Conservation (phyloP, 2,329 filamentous ascomycete genomes). For the Phaeomoniella chlamydospora region DNA sequence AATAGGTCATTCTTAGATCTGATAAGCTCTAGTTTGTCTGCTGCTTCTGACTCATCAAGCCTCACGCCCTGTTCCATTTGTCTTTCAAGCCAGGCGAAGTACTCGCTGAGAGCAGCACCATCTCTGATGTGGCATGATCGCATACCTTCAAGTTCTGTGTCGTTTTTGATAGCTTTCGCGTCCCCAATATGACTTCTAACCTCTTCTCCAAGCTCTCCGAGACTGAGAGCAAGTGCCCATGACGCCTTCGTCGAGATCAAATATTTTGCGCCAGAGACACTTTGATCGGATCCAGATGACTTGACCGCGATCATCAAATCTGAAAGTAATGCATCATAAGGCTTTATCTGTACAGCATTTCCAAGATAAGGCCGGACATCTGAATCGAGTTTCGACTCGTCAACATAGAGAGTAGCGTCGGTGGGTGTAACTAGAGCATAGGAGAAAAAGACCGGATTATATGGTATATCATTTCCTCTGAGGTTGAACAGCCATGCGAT, state of each 20-base stretch:
- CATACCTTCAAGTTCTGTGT: constrained; percentile 82
- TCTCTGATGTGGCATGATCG: constrained; percentile 85
- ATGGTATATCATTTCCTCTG: constrained; percentile 86
- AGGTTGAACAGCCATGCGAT: constrained; percentile 98
- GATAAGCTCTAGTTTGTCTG: constrained; percentile 67
- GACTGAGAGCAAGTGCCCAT: constrained; percentile 79
- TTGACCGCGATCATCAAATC: constrained; percentile 47
- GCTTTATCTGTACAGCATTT: constrained; percentile 57
- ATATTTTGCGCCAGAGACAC: constrained; percentile 43
- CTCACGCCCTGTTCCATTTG: constrained; percentile 57
- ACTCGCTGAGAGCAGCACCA: constrained; percentile 78
- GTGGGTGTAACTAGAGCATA: constrained; percentile 76
- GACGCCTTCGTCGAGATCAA: constrained; percentile 79
- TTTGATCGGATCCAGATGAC: constrained; percentile 17
- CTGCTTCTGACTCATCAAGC: constrained; percentile 80
- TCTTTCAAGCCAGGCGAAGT: constrained; percentile 93
- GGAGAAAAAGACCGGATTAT: constrained; percentile 97
- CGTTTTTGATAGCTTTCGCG: constrained; percentile 89
- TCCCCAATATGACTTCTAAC: constrained; percentile 75
- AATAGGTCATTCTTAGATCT: constrained; percentile 54
- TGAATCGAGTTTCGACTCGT: constrained; percentile 59
- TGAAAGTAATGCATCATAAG: constrained; percentile 68
- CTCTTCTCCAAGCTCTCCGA: constrained; percentile 77
- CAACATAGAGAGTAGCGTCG: constrained; percentile 68
- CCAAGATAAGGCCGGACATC: constrained; percentile 57